These are phyloP conservation scores for Fusarium camptoceras DNA, from an alignment of 2,329 filamentous ascomycete species.

Conservation along the genomic window DNA sequence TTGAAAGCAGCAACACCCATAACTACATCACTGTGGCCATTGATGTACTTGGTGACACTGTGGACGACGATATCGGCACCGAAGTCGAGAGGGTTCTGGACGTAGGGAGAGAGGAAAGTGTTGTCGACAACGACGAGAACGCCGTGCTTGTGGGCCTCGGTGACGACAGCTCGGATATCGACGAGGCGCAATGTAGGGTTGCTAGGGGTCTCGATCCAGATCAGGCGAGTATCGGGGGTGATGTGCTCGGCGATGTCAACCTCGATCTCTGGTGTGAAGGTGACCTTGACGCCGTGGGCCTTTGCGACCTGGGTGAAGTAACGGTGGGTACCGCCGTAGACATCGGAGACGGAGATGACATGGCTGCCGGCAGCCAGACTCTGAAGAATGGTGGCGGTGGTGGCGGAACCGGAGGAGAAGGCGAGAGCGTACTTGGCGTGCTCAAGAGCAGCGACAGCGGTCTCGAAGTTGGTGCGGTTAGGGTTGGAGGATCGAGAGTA, in stretches of 20 bases:
- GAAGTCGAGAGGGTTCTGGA: conserved; percentile 95
- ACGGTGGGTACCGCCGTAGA: conserved; percentile 97
- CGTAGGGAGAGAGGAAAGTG: conserved; percentile 95
- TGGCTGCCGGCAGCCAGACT: conserved; percentile 91
- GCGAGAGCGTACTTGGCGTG: conserved; percentile 92
- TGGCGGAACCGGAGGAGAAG: conserved; percentile 93
- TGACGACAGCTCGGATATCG: conserved; percentile 88
- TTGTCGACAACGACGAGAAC: conserved; percentile 99
- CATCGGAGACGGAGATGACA: conserved; percentile 95
- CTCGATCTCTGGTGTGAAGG: conserved; percentile 93
- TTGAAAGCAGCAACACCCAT: conserved; percentile 99
- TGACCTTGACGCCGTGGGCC: conserved; percentile 93
- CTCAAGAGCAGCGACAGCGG: conserved; percentile 90
- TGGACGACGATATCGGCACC: conserved; percentile 97
- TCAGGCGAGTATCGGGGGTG: conserved; percentile 86
- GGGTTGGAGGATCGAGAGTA: conserved; percentile 95
- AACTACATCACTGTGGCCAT: conserved; percentile 94
- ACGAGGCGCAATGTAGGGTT: conserved; percentile 95
- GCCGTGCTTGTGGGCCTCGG: conserved; percentile 85
- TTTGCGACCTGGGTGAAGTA: conserved; percentile 99
- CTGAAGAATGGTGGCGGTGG: conserved; percentile 93
- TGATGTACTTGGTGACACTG: conserved; percentile 99
- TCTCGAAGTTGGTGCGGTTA: conserved; percentile 95
- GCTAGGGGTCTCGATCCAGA: conserved; percentile 95
- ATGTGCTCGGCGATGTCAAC: conserved; percentile 88